phyloP scores from a whole-genome alignment of 306 rosid species.

The Delonix regia region DNA sequence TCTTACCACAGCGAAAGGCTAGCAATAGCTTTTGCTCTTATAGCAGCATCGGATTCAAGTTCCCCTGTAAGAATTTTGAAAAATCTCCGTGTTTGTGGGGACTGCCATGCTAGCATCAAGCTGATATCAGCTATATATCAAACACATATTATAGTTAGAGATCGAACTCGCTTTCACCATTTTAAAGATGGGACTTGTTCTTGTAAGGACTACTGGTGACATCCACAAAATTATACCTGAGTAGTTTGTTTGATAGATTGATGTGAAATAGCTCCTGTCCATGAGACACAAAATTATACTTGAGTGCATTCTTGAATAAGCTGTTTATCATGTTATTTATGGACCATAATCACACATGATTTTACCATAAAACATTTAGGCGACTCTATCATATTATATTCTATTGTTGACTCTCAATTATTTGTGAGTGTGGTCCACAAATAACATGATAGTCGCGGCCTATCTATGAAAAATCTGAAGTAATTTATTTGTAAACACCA shows the following conservation, averaged over 20 bases:
- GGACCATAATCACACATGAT: neutral
- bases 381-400: no score
- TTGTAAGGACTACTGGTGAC: conserved; percentile 47
- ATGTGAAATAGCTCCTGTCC: neutral
- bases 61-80: conserved; percentile 42
- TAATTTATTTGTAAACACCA: no score
- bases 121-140: conserved; percentile 41
- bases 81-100: conserved; percentile 53
- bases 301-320: no score
- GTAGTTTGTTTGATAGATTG: neutral
- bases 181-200: conserved; percentile 50
- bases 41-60: conserved; percentile 36
- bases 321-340: neutral
- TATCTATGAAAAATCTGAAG: no score
- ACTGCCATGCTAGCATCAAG: conserved; percentile 44
- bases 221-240: conserved; percentile 12
- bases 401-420: no score
- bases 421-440: no score
- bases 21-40: conserved; percentile 52
- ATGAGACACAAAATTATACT: neutral
- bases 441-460: no score
- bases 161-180: conserved; percentile 52
- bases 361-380: neutral
- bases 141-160: conserved; percentile 48
- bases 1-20: conserved; percentile 57